A percentile compares a stretch with the other conserved stretches of the same genome.
Evolutionary conservation across 2,329 filamentous ascomycete genomes (phyloP).

Genomic region (Mollisiaceae sp.): DNA sequence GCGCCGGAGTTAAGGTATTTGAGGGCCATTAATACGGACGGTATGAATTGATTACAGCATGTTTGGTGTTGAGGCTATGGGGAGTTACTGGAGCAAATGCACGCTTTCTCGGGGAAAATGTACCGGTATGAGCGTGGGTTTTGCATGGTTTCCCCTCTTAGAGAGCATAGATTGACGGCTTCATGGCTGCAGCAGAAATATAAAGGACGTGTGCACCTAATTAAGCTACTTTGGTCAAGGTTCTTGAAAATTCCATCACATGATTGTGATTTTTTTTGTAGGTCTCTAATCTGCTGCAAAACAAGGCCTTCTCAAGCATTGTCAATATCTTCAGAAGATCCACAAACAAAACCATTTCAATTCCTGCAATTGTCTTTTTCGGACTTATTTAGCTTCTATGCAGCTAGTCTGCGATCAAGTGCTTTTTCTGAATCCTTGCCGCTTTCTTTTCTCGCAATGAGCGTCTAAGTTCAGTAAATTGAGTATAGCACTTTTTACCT

Average conservation of each 20-base stretch:
- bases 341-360: too few relatives aligned
- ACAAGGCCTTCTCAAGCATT: too few relatives aligned
- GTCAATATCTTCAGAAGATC: too few relatives aligned
- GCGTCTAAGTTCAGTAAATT: too few relatives aligned
- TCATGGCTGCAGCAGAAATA: conserved; percentile 1
- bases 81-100: neutral
- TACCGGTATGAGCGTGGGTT: neutral
- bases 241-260: neutral
- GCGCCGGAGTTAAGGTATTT: conserved; percentile 16
- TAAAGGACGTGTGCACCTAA: neutral
- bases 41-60: neutral
- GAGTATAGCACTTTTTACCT: too few relatives aligned
- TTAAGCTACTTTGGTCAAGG: neutral
- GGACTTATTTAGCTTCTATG: too few relatives aligned
- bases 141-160: neutral
- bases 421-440: too few relatives aligned
- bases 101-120: neutral
- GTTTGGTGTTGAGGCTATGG: neutral
- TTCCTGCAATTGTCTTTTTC: too few relatives aligned
- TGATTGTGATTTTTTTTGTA: neutral
- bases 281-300: too few relatives aligned
- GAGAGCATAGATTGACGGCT: conserved; percentile 2
- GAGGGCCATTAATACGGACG: neutral
- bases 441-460: too few relatives aligned
- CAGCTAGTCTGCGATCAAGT: too few relatives aligned